Conservation (phyloP, 768 basidiomycete species). For the Aureoboletus auriporus region DNA sequence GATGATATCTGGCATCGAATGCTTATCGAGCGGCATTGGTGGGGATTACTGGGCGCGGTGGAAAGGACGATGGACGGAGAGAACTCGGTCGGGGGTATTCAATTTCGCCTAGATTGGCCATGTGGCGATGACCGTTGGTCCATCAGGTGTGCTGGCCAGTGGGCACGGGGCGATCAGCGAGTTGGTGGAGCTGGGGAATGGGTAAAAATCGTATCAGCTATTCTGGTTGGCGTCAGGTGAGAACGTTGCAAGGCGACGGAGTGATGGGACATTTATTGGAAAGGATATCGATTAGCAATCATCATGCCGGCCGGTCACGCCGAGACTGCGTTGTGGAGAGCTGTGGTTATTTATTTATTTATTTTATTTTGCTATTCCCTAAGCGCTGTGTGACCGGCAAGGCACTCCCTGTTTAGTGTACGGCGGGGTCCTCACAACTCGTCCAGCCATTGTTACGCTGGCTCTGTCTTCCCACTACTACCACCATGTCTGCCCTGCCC, state of each 20-base stretch:
- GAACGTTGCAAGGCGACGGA: no score
- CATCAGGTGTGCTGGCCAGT: not conserved
- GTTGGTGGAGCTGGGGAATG: no score
- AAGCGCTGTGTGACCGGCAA: slow-evolving; percentile 37
- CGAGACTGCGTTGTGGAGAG: not conserved
- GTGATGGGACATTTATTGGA: no score
- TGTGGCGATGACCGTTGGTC: slow-evolving; percentile 17
- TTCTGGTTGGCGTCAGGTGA: no score
- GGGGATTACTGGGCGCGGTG: not conserved
- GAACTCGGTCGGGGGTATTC: slow-evolving; percentile 11
- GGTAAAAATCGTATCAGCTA: no score
- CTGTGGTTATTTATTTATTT: not conserved
- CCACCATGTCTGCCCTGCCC: slow-evolving; percentile 26
- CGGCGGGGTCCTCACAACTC: slow-evolving; percentile 29
- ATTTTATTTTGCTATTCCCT: slow-evolving; percentile 15
- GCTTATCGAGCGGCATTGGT: not conserved
- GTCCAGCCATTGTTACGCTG: slow-evolving; percentile 41
- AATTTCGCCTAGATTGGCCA: slow-evolving; percentile 30
- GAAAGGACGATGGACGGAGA: not conserved
- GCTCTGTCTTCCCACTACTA: slow-evolving; percentile 36
- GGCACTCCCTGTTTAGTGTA: slow-evolving; percentile 32
- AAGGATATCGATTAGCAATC: no score
- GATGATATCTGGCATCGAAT: no score
- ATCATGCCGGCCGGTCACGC: no score
- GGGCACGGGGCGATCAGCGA: not conserved